Evolutionary conservation across 169 alveolate genomes (phyloP), one percentile per base, ranked within the genome.

Genomic region (Cytauxzoon felis): DNA sequence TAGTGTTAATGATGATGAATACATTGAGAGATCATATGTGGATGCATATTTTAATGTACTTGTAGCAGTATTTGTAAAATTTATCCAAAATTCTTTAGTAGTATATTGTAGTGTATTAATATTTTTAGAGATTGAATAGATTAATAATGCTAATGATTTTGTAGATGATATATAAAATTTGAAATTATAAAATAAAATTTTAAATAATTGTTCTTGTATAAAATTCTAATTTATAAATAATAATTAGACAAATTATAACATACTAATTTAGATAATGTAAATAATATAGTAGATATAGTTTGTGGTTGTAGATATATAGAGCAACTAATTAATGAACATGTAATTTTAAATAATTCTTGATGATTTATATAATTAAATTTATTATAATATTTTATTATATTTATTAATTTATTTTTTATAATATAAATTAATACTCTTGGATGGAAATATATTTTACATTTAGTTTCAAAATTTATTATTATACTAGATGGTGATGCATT

Each of bases 401-500:
- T 53, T 3, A 76, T 61, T 21, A 67, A 66, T 3, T 61, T 21
- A 40, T 76, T 76, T 16, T 81, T 40, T 13, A 76, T 50, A 13
- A 61, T 36, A 26, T 65, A 76, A 13, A 58, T 66, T 6, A 76
- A 61, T 9, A 76, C 81, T 27, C 60, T 65, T 16, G 86, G 86
- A 42, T 76, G 86, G 52, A 76, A 76, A 54, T 23, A 58, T 2
- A 47, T 58, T 13, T 63, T 36, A 50, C 86, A 76, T 7, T 50
- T 59, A 9, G 86, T 76, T 45, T 76, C 86, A 40, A 76, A 76
- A 67, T 76, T 76, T n/a, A 51, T 27, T 5, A 66, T 36, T 9
- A 61, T 13, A n/a, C 67, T 58, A 34, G 70, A 29, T 18, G 86
- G 86, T 9, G 86, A 76, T 3, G 81, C 80, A 38, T 69, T 76